A percentile compares a stretch with the other conserved stretches of the same genome.
phyloP scores from a whole-genome alignment of 192 early-diverging fungal genomes.

The Phlyctochytrium arcticum region DNA sequence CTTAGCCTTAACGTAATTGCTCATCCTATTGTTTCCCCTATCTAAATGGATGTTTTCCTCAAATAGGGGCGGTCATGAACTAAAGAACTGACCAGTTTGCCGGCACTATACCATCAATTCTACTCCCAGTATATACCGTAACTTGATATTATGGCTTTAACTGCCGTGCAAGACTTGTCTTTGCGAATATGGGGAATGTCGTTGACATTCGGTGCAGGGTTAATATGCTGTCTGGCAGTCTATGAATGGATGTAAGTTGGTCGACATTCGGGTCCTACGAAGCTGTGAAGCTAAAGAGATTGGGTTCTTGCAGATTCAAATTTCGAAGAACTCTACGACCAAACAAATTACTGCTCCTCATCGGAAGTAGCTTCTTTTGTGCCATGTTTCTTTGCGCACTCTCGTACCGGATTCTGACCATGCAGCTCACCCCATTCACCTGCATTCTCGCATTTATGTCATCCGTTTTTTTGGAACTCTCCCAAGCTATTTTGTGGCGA shows the following conservation, averaged over 20 bases:
- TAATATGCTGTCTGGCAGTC: background rate
- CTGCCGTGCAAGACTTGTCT: too few species aligned
- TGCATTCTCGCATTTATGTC: background rate
- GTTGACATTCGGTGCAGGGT: background rate
- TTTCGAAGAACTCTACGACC: background rate
- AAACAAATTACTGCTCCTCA: background rate
- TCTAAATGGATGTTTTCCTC: too few species aligned
- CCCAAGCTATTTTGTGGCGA: background rate
- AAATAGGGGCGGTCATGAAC: too few species aligned
- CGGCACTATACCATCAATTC: too few species aligned
- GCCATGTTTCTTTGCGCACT: background rate
- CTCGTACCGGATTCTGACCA: background rate
- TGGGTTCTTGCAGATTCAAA: background rate
- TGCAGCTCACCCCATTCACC: background rate
- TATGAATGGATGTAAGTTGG: background rate
- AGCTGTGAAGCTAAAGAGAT: background rate
- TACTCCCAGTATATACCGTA: too few species aligned
- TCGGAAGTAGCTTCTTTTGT: background rate
- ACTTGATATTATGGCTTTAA: too few species aligned
- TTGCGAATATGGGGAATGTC: background rate
- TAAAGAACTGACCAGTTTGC: too few species aligned
- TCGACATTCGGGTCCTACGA: too few species aligned
- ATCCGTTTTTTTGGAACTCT: background rate
- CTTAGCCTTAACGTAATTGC: too few species aligned
- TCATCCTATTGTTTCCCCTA: too few species aligned